Base-by-base conservation (phyloP, 495 filamentous ascomycete species). In the Pyronema omphalodes region DNA sequence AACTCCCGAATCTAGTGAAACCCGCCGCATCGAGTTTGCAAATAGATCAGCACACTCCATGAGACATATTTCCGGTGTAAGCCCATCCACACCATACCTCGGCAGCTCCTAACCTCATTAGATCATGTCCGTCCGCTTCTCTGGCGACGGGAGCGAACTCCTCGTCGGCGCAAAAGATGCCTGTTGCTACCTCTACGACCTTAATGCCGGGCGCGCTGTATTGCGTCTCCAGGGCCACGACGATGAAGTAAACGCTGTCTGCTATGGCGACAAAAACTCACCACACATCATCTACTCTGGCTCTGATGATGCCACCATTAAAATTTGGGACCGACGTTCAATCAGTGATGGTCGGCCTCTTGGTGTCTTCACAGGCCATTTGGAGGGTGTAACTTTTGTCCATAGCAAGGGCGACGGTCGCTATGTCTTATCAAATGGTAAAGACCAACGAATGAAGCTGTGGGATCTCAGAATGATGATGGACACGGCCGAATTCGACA, bases 271-370 rank as follows among this genome's bases (percentile, higher is more conserved):
- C 67, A 76, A 76, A 50, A 76, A 77, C 14, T 94, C 87, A 0
- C 91, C 91, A 3, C 89, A 98, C 65, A 89, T 98, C 55, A 73
- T 98, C 8, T 98, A 94, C 67, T 95, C 91, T 7, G 91, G 91
- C 37, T 94, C 88, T 2, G 91, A 98, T 67, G 89, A 96, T 66
- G 80, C 78, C 17, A 94, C 86, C 18, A 76, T 96, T 55, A 93
- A 94, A 61, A 88, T 98, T 3, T 98, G 91, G 91, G 91, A 98
- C 66, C 78, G 91, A 44, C 78, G 91, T 15, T 86, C 80, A 55
- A 83, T 98, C 79, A 84, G 79, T 51, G 86, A 93, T 61, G 75
- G 78, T 11, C 81, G 91, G 35, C 85, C 86, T 59, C 89, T 88
- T 5, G 89, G 91, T 9, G 85, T 88, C 0, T 96, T 98, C 60